These are phyloP conservation scores for Microdochium bolleyi DNA, from an alignment of 2,329 filamentous ascomycete genomes.

Conservation along the genomic window DNA sequence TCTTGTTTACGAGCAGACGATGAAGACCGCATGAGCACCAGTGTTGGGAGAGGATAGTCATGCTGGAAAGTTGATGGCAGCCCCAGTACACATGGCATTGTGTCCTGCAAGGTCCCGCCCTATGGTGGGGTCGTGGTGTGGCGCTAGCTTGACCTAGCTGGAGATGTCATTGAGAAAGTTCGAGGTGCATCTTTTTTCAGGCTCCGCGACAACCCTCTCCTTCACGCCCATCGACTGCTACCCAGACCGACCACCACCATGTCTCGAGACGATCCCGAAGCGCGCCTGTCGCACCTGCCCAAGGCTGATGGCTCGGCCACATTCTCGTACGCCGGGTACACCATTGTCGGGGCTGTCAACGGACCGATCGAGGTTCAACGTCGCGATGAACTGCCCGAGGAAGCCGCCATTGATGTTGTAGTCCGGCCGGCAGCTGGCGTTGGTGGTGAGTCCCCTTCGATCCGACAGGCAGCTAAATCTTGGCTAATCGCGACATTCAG, in stretches of 20 bases:
- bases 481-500: constrained; percentile 24
- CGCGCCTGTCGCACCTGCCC: constrained; percentile 50
- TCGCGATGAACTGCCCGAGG: constrained; percentile 84
- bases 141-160: background rate
- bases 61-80: too few species aligned
- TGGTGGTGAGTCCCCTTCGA: constrained; percentile 49
- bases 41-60: too few species aligned
- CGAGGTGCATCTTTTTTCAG: background rate
- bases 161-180: background rate
- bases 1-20: too few species aligned
- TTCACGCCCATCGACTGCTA: background rate
- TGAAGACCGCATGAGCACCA: too few species aligned
- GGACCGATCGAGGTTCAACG: constrained; percentile 86
- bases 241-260: constrained; percentile 29
- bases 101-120: too few species aligned
- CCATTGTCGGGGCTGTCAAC: constrained; percentile 79
- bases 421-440: constrained; percentile 80
- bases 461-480: constrained; percentile 5
- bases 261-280: constrained; percentile 36
- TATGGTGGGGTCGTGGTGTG: too few species aligned
- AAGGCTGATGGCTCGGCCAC: constrained; percentile 75
- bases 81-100: too few species aligned
- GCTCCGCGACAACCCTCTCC: background rate
- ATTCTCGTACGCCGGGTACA: constrained; percentile 69
- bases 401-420: constrained; percentile 83